Evolutionary conservation across 257 asterid genomes (phyloP).

Genomic region (Solanum megistacrolobum): DNA sequence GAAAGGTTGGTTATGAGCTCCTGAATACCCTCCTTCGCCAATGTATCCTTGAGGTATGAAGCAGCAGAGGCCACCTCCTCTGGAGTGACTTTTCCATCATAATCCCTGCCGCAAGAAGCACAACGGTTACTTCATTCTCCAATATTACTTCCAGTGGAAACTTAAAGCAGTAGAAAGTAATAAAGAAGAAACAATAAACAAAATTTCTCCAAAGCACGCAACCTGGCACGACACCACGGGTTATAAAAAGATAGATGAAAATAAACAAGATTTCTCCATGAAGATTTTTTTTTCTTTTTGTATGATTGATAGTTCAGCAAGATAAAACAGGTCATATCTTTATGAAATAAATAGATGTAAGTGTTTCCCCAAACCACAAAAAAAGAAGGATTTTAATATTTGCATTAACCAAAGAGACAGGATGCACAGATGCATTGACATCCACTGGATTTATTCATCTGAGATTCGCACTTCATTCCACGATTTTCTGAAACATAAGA

Average conservation of each 20-base stretch:
- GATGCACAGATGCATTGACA: background rate
- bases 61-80: constrained; percentile 99
- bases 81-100: constrained; percentile 92
- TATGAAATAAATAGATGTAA: background rate
- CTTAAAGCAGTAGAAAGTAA: background rate
- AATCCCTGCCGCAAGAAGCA: constrained; percentile 45
- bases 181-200: background rate
- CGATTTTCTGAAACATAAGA: background rate
- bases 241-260: background rate
- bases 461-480: background rate
- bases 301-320: background rate
- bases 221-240: background rate
- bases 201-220: background rate
- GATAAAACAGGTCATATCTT: background rate
- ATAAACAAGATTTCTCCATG: background rate
- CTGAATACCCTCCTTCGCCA: constrained; percentile 86
- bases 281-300: background rate
- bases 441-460: background rate
- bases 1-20: constrained; percentile 76
- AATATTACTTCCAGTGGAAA: background rate
- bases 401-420: background rate
- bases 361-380: background rate
- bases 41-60: constrained; percentile 80
- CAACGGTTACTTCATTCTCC: background rate
- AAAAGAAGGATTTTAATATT: background rate